phyloP scores from a whole-genome alignment of 1,284 basidiomycete species.

The Fomitopsis pinicola region DNA sequence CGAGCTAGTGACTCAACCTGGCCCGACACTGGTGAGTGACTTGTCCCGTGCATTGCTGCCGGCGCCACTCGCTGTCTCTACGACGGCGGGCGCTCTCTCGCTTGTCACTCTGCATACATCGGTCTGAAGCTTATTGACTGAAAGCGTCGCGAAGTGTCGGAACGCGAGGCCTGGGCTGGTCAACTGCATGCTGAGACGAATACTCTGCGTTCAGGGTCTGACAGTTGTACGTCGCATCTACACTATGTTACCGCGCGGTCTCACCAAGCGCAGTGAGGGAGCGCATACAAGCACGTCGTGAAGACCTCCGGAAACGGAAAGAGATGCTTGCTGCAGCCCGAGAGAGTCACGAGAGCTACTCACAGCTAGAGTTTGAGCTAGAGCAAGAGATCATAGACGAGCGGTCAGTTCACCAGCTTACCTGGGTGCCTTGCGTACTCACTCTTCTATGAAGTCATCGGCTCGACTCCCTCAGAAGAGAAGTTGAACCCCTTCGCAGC shows the following conservation, averaged over 20 bases:
- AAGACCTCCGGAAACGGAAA: constrained; percentile 44
- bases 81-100: neutral
- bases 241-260: constrained; percentile 12
- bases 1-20: constrained; percentile 40
- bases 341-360: constrained; percentile 36
- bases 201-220: constrained; percentile 36
- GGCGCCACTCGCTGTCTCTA: neutral
- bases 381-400: constrained; percentile 37
- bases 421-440: neutral
- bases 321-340: constrained; percentile 44
- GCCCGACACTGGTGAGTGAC: constrained; percentile 16
- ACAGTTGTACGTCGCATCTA: constrained; percentile 39
- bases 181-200: constrained; percentile 39
- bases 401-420: constrained; percentile 31
- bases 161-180: constrained; percentile 49
- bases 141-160: constrained; percentile 61
- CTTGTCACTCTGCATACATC: constrained; percentile 2
- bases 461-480: constrained; percentile 42
- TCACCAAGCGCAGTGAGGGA: constrained; percentile 22
- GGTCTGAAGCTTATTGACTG: constrained; percentile 21
- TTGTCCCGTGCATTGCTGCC: neutral
- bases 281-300: constrained; percentile 30
- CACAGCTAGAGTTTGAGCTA: constrained; percentile 28
- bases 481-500: constrained; percentile 55
- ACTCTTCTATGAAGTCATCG: constrained; percentile 34